Evolutionary conservation across 768 basidiomycete species (phyloP), one percentile per base, ranked within the genome.

Genomic region (Mycena latifolia): DNA sequence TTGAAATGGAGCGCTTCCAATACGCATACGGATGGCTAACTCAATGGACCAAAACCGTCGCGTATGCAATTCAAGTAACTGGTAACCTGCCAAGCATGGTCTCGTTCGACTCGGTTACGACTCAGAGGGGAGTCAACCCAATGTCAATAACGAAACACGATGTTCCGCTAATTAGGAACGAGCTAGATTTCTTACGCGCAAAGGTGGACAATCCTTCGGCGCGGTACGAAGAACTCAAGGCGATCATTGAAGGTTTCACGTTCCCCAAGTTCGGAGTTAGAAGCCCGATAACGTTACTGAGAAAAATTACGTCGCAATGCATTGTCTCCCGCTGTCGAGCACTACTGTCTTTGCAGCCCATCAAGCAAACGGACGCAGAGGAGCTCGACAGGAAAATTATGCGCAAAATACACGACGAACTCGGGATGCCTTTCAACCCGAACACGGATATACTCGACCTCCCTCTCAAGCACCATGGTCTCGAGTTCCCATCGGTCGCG

Each of bases 401-500:
- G 12, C 0, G 15, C 0, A 64, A 58, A 18, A 47, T 58, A 9
- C 63, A 64, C 54, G 63, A 14, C 4, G 22, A 39, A 15, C 17
- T 65, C 0, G 55, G 51, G 5, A 64, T 65, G 55, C 67, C 67
- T 0, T 69, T 65, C 47, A 18, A 22, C 0, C 55, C 50, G 2
- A 69, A 43, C 25, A 43, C 67, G 1, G 20, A 31, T 3, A 58
- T 69, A 10, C 54, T 69, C 24, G 46, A 39, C 5, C 58, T 65
- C 0, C 63, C 67, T 4, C 24, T 69, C 17, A 55, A 46, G 1
- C 27, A 24, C 11, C 51, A 54, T 20, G 62, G 63, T 2, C n/a
- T 69, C 5, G 67, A 37, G 0, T 65, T 69, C 37, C 67, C 67
- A 2, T 69, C 70, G 27, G 33, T 69, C 2, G 55, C 59, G 2